Percentiles rank a stretch among this genome's conserved stretches.
These are phyloP conservation scores for Sideroxylon spinosum DNA, from an alignment of 179 eudicot genomes.

Conservation along the genomic window DNA sequence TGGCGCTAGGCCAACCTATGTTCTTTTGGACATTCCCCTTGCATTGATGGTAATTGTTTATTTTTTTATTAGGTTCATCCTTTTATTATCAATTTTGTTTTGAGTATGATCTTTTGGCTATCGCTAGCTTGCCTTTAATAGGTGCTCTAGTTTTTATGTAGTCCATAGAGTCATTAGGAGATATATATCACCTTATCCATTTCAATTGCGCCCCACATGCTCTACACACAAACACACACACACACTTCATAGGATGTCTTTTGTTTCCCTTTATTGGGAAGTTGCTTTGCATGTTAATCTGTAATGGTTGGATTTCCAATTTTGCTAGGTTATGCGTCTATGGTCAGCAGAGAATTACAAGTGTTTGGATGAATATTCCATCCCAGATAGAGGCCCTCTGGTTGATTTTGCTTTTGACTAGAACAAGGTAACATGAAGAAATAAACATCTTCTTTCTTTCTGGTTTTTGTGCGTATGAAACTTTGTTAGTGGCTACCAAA, in stretches of 20 bases:
- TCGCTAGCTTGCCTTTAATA: background rate
- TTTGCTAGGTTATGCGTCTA: conserved; percentile 74
- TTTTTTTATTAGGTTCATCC: background rate
- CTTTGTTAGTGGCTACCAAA: background rate
- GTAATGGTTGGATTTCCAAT: conserved; percentile 5
- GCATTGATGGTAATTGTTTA: background rate
- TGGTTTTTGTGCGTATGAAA: background rate
- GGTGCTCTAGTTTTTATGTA: background rate
- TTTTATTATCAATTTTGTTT: background rate
- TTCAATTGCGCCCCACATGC: background rate
- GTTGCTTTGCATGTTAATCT: background rate
- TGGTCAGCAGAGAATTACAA: conserved; percentile 76
- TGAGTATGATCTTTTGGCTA: conserved; percentile 10
- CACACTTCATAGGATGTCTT: background rate
- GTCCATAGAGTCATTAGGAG: background rate
- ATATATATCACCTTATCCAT: background rate
- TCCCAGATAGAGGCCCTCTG: conserved; percentile 49
- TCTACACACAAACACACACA: background rate
- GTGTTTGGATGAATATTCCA: conserved; percentile 67
- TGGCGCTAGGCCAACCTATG: background rate
- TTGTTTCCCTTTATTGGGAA: background rate
- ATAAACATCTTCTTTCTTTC: background rate
- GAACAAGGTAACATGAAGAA: conserved; percentile 57
- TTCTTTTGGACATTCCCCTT: background rate
- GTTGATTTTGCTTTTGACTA: conserved; percentile 93